A percentile compares a stretch with the other conserved stretches of the same genome.
Evolutionary conservation across 2,329 filamentous ascomycete species (phyloP).

Genomic region (Fusarium devonianum): DNA sequence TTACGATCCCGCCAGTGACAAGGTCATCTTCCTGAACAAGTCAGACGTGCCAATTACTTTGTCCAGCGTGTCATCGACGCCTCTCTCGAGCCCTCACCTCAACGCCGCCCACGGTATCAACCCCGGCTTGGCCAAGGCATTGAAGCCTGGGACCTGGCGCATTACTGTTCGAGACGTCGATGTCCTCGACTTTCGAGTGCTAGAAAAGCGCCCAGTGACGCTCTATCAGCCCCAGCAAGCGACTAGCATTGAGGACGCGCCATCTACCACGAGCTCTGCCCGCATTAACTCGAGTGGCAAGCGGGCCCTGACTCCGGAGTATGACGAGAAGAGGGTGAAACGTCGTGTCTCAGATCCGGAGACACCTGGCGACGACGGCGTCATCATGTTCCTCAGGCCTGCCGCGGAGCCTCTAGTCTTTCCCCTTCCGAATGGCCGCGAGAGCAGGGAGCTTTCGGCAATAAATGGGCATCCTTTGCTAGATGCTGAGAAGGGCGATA

Average conservation of each 20-base stretch:
- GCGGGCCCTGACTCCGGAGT: conserved; percentile 56
- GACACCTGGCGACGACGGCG: conserved; percentile 52
- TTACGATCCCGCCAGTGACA: conserved; percentile 66
- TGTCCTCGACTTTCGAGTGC: conserved; percentile 64
- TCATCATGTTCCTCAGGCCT: conserved; percentile 62
- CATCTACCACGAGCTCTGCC: conserved; percentile 45
- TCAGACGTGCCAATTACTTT: conserved; percentile 63
- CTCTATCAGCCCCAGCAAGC: conserved; percentile 46
- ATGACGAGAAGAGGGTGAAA: conserved; percentile 54
- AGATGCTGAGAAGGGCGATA: conserved; percentile 58
- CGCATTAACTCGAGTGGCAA: conserved; percentile 58
- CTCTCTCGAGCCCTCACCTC: conserved; percentile 49
- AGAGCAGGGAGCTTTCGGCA: conserved; percentile 56
- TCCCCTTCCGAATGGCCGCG: conserved; percentile 56
- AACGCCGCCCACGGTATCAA: conserved; percentile 55
- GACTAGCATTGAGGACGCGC: conserved; percentile 39
- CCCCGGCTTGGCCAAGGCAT: conserved; percentile 53
- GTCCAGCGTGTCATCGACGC: conserved; percentile 53
- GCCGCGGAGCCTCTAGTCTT: conserved; percentile 60
- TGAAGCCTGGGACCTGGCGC: conserved; percentile 64
- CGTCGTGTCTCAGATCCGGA: conserved; percentile 48
- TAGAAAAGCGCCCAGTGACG: conserved; percentile 60
- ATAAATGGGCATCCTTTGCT: conserved; percentile 59
- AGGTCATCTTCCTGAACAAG: conserved; percentile 63
- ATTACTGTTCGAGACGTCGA: conserved; percentile 58